Base-by-base conservation (phyloP, 1,284 basidiomycete genomes). In the Cryptococcus amylolentus region DNA sequence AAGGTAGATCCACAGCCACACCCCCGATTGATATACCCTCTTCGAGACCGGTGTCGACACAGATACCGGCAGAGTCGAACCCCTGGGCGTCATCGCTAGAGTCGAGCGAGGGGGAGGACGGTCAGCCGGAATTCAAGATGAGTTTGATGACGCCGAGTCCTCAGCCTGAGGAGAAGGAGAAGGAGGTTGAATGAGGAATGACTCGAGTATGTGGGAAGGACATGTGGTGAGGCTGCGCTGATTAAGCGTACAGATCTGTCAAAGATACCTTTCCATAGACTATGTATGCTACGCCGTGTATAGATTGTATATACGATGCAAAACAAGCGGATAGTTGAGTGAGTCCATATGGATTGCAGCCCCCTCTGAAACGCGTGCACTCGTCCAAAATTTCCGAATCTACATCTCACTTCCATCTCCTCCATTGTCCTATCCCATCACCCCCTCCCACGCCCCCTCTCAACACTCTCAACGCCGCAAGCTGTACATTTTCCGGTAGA, bases 41-140 rank as follows among this genome's bases (percentile, higher is more conserved):
- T 35, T 35, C 42, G 14, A 27, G 46, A n/a, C 46, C 46, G 4
- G 46, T 60, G 49, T 56, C 58, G 20, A 39, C 49, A n/a, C 44
- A 38, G 5, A 46, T 58, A 28, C 57, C 57, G 0, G 53, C 53
- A 2, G 59, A 61, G 37, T 49, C 40, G 23, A 61, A 61, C 28
- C 59, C 59, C 4, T 61, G 59, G 59, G 56, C 56, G 13, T 45
- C 48, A 13, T 52, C 51, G 13, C 8, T 18, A 27, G 54, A 7
- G 47, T 26, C n/a, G 42, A 52, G 12, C 52, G 42, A 44, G 52
- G 28, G 26, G 48, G 54, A n/a, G 51, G 55, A 8, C 51, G 50
- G 5, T 49, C 55, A n/a, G 52, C 55, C 26, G 49, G 44, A 49
- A 12, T n/a, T 40, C 13, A 31, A 48, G 18, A 20, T 52, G 26